Conservation (phyloP, 345 rosid species). For the Ceriops tagal region DNA sequence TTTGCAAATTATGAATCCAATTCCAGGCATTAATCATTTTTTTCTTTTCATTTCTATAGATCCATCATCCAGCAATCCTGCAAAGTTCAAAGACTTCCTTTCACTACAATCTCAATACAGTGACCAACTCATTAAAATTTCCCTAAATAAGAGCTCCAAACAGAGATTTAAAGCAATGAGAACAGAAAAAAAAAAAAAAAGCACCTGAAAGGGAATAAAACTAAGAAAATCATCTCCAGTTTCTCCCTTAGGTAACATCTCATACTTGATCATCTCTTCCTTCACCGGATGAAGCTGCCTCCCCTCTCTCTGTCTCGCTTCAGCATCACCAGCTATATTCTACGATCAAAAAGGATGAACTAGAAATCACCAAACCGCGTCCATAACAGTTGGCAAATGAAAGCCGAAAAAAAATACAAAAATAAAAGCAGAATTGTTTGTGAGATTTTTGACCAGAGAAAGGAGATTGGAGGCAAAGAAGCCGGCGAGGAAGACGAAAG, state of each 20-base stretch:
- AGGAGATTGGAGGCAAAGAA: conserved; percentile 38
- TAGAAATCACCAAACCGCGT: not conserved
- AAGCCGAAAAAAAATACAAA: too few relatives aligned
- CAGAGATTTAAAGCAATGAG: not conserved
- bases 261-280: conserved; percentile 20
- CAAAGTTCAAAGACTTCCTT: too few relatives aligned
- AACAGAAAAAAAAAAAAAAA: not conserved
- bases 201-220: conserved; percentile 57
- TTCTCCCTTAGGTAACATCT: conserved; percentile 34
- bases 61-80: too few relatives aligned
- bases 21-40: too few relatives aligned
- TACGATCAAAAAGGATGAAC: conserved; percentile 3
- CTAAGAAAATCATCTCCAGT: conserved; percentile 49
- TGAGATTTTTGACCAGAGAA: conserved; percentile 34
- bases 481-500: conserved; percentile 51
- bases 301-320: conserved; percentile 17
- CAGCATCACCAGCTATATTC: conserved; percentile 11
- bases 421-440: too few relatives aligned
- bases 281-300: conserved; percentile 29
- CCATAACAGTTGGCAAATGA: not conserved
- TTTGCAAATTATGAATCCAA: too few relatives aligned
- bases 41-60: too few relatives aligned
- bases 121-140: not conserved
- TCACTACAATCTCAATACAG: too few relatives aligned
- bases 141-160: not conserved